phyloP scores from a whole-genome alignment of 208 protist genomes.

The Leptomonas seymouri region DNA sequence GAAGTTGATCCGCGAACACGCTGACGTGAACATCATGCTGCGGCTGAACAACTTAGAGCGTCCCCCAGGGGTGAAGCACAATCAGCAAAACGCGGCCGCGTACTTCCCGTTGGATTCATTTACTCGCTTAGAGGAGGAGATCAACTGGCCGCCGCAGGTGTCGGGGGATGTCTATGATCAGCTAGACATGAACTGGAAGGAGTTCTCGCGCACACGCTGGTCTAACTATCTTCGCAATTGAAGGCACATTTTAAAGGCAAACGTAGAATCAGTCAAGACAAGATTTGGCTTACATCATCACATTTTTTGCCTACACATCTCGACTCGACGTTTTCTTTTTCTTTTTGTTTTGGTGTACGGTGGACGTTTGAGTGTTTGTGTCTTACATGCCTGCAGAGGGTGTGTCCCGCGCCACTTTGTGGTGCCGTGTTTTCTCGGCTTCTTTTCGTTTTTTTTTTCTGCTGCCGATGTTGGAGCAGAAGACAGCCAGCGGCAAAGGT shows the following conservation, averaged over 20 bases:
- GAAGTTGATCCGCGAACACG: slow-evolving; percentile 82
- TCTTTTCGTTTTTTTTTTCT: too few relatives aligned
- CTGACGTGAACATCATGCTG: slow-evolving; percentile 80
- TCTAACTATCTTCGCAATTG: slow-evolving; percentile 85
- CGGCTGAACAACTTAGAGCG: slow-evolving; percentile 77
- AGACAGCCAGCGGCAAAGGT: too few relatives aligned
- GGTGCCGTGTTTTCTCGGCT: too few relatives aligned
- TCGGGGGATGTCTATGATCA: slow-evolving; percentile 88
- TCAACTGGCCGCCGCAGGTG: slow-evolving; percentile 91
- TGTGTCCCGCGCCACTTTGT: too few relatives aligned
- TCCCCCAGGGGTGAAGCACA: slow-evolving; percentile 68
- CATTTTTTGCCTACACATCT: too few relatives aligned
- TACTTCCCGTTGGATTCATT: slow-evolving; percentile 90
- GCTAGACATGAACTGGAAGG: slow-evolving; percentile 93
- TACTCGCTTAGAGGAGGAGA: slow-evolving; percentile 84
- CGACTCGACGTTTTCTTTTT: too few relatives aligned
- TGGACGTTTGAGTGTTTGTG: too few relatives aligned
- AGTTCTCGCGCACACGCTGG: slow-evolving; percentile 91
- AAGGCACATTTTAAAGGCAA: neutral
- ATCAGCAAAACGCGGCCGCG: slow-evolving; percentile 43
- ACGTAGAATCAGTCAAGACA: neutral
- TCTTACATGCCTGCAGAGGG: too few relatives aligned
- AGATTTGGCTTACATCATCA: slow-evolving; percentile 6
- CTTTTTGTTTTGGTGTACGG: too few relatives aligned
- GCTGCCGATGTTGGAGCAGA: too few relatives aligned